Evolutionary conservation across 208 protist species (phyloP).

Genomic region (Wallacemonas collosoma): DNA sequence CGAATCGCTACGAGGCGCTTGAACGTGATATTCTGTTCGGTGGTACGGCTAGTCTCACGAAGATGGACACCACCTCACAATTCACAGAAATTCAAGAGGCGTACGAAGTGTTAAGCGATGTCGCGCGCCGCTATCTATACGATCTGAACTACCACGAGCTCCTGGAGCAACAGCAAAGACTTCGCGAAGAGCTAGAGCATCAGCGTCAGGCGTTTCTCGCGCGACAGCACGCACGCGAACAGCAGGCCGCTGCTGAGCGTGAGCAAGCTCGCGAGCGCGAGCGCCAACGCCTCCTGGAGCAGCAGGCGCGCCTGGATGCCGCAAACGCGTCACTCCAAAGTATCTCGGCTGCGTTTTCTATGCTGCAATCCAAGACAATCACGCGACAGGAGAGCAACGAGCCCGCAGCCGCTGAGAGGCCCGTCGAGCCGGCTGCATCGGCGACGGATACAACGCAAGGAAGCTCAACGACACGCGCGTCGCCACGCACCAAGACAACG

Average conservation of each 20-base stretch:
- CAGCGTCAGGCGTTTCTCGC: constrained; percentile 5
- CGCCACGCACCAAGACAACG: no score
- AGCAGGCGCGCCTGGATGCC: constrained; percentile 13
- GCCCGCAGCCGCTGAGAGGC: not conserved
- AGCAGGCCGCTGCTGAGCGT: constrained; percentile 13
- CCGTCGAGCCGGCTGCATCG: not conserved
- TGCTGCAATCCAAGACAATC: constrained; percentile 2
- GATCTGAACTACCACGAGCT: constrained; percentile 75
- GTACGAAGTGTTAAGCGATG: constrained; percentile 88
- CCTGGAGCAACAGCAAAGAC: constrained; percentile 22
- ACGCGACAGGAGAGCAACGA: not conserved
- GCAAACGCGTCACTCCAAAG: constrained; percentile 6
- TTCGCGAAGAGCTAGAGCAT: constrained; percentile 26
- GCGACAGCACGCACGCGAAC: constrained; percentile 5
- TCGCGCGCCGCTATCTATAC: constrained; percentile 86
- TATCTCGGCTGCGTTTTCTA: not conserved
- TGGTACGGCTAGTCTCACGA: not conserved
- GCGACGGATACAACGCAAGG: not conserved
- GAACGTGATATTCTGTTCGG: constrained; percentile 16
- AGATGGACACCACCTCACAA: constrained; percentile 1
- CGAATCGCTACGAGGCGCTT: not conserved
- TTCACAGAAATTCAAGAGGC: constrained; percentile 84
- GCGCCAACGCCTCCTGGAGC: constrained; percentile 7
- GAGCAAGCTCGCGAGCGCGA: not conserved
- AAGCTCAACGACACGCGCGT: no score